Base-by-base conservation (phyloP, 2,329 filamentous ascomycete genomes). In the Pleoardoris graminearum region DNA sequence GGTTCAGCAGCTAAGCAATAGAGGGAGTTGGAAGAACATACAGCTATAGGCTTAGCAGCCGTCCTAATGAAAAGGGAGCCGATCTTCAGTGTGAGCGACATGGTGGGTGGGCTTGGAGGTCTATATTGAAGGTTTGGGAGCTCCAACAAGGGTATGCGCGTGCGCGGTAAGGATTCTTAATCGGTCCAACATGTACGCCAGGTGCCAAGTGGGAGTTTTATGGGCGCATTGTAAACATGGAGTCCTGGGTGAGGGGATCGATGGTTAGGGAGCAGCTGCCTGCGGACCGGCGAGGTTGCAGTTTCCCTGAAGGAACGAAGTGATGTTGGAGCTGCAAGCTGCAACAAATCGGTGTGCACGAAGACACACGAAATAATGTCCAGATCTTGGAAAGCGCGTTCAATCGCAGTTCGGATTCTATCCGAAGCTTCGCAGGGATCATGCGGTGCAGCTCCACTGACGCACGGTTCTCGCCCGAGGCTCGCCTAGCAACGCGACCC, bases 21-120 rank as follows among this genome's bases (percentile, higher is more conserved):
- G 11, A 3, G 11, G 16, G 17, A 33, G n/a, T 49, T 32, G 30
- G 58, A 10, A 62, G 54, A 17, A 72, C 80, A 63, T 78, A 87
- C 85, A 58, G 84, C 85, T 65, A 88, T 84, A 1, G 85, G 85
- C 67, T 88, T 88, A 12, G 85, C 85, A 23, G 86, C 75, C 1
- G 85, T 88, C 53, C 85, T 79, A 53, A 88, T 83, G 35, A 79
- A 80, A 42, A 88, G 76, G 19, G 85, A 87, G 27, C 82, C 82
- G 60, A 88, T 80, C 68, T 88, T 88, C 57, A 88, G 75, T 8
- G 85, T 86, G 56, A 88, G 77, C 56, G 83, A 85, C 84, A 86
- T 86, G 58, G 35, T 65, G 50, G 54, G 51, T n/a, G n/a, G n/a
- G n/a, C n/a, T 22, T 27, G 7, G n/a, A 6, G 30, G 30, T 14